Evolutionary conservation across 805 yeast species (phyloP).

Genomic region (Candida caryicola): DNA sequence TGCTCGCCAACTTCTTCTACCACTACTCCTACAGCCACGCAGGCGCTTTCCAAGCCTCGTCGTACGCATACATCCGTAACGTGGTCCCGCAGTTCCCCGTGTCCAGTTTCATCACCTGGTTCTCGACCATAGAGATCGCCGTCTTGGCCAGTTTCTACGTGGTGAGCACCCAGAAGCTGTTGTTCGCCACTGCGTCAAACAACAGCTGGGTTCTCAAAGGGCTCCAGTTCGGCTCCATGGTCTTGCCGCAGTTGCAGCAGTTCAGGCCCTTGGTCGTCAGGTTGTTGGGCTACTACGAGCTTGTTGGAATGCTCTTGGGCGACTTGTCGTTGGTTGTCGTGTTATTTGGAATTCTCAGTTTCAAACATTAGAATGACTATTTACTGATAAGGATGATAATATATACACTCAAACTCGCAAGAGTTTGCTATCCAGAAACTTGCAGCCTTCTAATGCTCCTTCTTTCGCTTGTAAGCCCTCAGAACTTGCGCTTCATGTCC

Average conservation of each 20-base stretch:
- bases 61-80: conserved; percentile 25
- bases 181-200: conserved; percentile 22
- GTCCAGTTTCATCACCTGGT: conserved; percentile 23
- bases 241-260: conserved; percentile 30
- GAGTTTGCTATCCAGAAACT: neutral
- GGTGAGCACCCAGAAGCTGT: conserved; percentile 23
- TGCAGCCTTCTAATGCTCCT: neutral
- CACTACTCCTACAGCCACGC: conserved; percentile 23
- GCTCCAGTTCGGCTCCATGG: conserved; percentile 31
- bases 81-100: conserved; percentile 11
- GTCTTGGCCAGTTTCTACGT: conserved; percentile 33
- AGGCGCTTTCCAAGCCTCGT: conserved; percentile 24
- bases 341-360: conserved; percentile 37
- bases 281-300: conserved; percentile 35
- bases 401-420: neutral
- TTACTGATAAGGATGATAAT: neutral
- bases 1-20: conserved; percentile 32
- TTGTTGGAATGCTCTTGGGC: conserved; percentile 33
- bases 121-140: conserved; percentile 31
- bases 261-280: conserved; percentile 28
- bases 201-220: conserved; percentile 27
- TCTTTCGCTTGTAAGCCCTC: neutral
- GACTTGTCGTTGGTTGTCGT: conserved; percentile 38
- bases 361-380: conserved; percentile 2
- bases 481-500: conserved; percentile 29